Percentiles rank a stretch among this genome's conserved stretches.
These are phyloP conservation scores for Oxytropis ochrocephala DNA, from an alignment of 306 rosid species.

Conservation along the genomic window DNA sequence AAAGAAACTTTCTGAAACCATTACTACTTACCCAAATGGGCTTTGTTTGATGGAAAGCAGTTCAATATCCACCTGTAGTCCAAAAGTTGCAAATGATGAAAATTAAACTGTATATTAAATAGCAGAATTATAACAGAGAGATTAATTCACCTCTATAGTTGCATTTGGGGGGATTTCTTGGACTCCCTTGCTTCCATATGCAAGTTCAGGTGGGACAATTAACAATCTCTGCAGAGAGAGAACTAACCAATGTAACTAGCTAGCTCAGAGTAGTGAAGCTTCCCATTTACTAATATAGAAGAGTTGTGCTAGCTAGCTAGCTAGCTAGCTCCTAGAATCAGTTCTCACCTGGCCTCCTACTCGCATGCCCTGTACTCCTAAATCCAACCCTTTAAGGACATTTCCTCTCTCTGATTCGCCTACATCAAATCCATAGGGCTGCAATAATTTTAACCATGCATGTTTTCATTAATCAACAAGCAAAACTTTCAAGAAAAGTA, in stretches of 20 bases:
- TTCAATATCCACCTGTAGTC: slow-evolving; percentile 77
- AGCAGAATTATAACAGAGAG: background rate
- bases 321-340: background rate
- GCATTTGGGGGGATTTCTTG: slow-evolving; percentile 98
- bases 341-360: slow-evolving; percentile 91
- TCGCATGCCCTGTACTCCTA: slow-evolving; percentile 89
- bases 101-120: background rate
- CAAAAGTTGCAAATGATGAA: slow-evolving; percentile 20
- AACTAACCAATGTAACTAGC: too few species aligned
- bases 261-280: too few species aligned
- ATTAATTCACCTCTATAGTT: slow-evolving; percentile 69
- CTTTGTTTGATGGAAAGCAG: slow-evolving; percentile 84
- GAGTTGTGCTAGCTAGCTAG: too few species aligned
- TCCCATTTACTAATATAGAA: too few species aligned
- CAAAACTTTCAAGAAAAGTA: background rate
- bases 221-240: slow-evolving; percentile 76
- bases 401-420: slow-evolving; percentile 87
- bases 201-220: slow-evolving; percentile 88
- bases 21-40: slow-evolving; percentile 83
- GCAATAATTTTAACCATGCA: slow-evolving; percentile 51
- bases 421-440: slow-evolving; percentile 96
- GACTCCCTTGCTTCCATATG: slow-evolving; percentile 83
- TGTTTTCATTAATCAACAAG: slow-evolving; percentile 7
- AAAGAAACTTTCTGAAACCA: background rate
- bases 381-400: slow-evolving; percentile 84